Percentiles rank a stretch among this genome's conserved stretches.
phyloP scores from a whole-genome alignment of 306 rosid genomes.

The Glycine soja region DNA sequence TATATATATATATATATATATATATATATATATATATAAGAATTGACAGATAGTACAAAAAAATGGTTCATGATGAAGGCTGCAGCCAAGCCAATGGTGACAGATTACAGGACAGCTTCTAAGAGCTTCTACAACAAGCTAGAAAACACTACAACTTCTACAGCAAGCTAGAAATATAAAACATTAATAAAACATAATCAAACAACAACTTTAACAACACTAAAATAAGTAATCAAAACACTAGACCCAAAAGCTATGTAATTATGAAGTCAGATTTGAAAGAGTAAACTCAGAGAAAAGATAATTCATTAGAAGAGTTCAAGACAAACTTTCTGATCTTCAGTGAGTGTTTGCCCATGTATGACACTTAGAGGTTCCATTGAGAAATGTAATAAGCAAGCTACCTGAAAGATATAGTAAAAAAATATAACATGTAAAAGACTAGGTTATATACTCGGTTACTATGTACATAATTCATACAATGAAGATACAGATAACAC shows the following conservation, averaged over 20 bases:
- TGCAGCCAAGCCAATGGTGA: too few species aligned
- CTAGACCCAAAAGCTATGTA: conserved; percentile 22
- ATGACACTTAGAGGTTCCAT: conserved; percentile 75
- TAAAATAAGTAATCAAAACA: conserved; percentile 4
- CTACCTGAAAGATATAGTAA: conserved; percentile 63
- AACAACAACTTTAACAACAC: too few species aligned
- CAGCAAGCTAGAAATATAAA: too few species aligned
- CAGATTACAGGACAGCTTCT: too few species aligned
- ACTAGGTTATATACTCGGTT: neutral
- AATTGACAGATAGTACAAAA: too few species aligned
- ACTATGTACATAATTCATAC: conserved; percentile 9
- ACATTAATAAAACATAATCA: too few species aligned
- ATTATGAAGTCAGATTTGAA: conserved; percentile 21
- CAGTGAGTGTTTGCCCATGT: conserved; percentile 62
- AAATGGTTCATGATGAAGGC: too few species aligned
- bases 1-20: too few species aligned
- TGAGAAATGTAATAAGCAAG: conserved; percentile 85
- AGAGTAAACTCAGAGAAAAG: conserved; percentile 27
- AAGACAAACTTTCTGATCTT: conserved; percentile 59
- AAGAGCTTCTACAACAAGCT: too few species aligned
- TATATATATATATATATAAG: too few species aligned
- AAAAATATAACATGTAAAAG: conserved; percentile 42
- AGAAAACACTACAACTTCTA: too few species aligned
- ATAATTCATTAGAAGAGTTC: conserved; percentile 39
- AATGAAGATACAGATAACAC: conserved; percentile 34